These are phyloP conservation scores for Paecilomyces niveus DNA, from an alignment of 2,329 filamentous ascomycete species.

Conservation along the genomic window DNA sequence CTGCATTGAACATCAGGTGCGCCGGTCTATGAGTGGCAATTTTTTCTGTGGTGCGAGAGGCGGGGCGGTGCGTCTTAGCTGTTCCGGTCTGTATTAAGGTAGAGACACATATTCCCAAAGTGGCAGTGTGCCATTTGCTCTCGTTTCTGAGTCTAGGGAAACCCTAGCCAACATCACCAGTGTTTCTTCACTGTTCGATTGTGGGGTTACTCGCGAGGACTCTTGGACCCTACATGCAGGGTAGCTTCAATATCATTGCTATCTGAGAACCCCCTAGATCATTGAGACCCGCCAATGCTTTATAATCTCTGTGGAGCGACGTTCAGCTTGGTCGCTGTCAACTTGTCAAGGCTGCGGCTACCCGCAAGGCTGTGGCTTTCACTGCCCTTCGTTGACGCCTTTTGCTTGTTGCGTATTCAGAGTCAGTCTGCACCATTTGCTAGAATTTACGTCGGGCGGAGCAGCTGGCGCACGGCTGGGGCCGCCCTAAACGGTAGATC, in stretches of 20 bases:
- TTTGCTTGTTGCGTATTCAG: neutral
- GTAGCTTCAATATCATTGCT: neutral
- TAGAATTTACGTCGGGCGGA: neutral
- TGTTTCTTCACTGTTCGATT: neutral
- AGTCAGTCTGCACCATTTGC: neutral
- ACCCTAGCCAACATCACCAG: neutral
- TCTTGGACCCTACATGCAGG: neutral
- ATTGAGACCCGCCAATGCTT: neutral
- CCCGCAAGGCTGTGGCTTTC: neutral
- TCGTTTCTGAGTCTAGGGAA: neutral
- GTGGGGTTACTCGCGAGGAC: neutral
- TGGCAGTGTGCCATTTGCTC: neutral
- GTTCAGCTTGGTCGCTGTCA: neutral
- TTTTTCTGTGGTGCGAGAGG: neutral
- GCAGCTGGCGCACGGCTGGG: neutral
- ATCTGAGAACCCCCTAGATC: neutral
- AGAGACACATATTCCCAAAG: neutral
- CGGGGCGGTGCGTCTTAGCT: neutral
- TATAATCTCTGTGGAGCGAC: neutral
- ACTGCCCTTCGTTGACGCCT: neutral
- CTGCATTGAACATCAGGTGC: slow-evolving; percentile 4
- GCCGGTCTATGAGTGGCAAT: neutral
- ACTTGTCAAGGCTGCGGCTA: neutral
- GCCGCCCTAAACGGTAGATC: neutral
- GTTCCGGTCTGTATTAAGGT: neutral